Evolutionary conservation across 2,329 filamentous ascomycete genomes (phyloP), one percentile per base, ranked within the genome.

Genomic region (Colletotrichum sp.): DNA sequence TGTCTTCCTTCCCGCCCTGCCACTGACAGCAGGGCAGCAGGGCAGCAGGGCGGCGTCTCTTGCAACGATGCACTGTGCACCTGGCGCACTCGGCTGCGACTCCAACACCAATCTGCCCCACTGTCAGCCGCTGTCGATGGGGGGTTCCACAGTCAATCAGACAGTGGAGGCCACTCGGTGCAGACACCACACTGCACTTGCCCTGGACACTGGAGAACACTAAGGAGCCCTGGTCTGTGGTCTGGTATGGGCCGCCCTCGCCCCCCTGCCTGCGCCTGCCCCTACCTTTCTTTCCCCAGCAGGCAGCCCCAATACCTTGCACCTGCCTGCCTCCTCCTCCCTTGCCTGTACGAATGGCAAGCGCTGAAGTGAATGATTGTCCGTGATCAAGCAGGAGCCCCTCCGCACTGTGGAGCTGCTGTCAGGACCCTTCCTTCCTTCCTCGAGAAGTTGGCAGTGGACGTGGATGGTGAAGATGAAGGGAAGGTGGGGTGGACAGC

Each of bases 81-180:
- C n/a, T 32, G 44, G 34, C 49, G 61, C n/a, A 39, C 71, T 62
- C 36, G 27, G 55, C 70, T 67, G 61, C 55, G 16, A 55, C 39
- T 49, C 19, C 65, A 36, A 44, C 6, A 52, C 30, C 30, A 52
- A 69, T 25, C 36, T 52, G 32, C 11, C 63, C 70, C 70, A 68
- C 49, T 72, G 27, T 72, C 34, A 72, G 70, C 70, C 70, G 70
- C 70, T 72, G 49, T 72, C 66, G 63, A 68, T 49, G 19, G 49
- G 65, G 25, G 15, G 44, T 52, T 34, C 52, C 55, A 69, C 67
- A 44, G 67, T 30, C 63, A 49, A 61, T 52, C 70, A 67, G 44
- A 19, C 27, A 52, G 59, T n/a, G 29, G 59, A 63, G 52, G 29
- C n/a, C 69, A 63, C 69, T 65, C 34, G 39, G 39, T 49, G 39